Conservation (phyloP, 495 filamentous ascomycete species). For the Neurospora pannonica region DNA sequence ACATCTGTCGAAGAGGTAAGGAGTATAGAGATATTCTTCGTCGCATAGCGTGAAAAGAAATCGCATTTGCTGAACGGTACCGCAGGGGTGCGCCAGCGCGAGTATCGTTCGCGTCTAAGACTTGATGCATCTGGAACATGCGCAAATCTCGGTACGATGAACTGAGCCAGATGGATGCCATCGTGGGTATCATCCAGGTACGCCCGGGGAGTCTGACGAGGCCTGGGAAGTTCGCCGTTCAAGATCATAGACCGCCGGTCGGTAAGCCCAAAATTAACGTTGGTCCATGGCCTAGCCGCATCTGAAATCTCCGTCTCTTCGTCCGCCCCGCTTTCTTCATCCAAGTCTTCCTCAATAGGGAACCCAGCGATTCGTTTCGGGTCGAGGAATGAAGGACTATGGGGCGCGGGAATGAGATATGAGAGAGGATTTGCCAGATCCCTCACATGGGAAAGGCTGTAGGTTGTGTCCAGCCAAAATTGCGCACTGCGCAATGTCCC, state of each 20-base stretch:
- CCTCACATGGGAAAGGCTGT: slow-evolving; percentile 18
- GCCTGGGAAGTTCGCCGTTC: background rate
- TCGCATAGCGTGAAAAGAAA: slow-evolving; percentile 2
- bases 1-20: slow-evolving; percentile 51
- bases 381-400: slow-evolving; percentile 1
- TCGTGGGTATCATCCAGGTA: slow-evolving; percentile 6
- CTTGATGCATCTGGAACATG: background rate
- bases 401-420: background rate
- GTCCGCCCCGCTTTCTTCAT: slow-evolving; percentile 6
- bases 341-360: background rate
- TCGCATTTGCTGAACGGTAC: background rate
- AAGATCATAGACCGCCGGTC: background rate
- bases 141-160: slow-evolving; percentile 18
- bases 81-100: background rate
- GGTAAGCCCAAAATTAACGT: background rate
- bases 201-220: background rate
- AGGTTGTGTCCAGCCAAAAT: slow-evolving; percentile 16
- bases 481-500: background rate
- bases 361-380: background rate
- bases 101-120: background rate
- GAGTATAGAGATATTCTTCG: slow-evolving; percentile 32
- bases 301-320: slow-evolving; percentile 17
- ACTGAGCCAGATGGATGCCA: slow-evolving; percentile 7
- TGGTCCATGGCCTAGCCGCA: slow-evolving; percentile 1
- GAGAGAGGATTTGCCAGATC: slow-evolving; percentile 7